Base-by-base conservation (phyloP, 768 basidiomycete genomes). In the Termitomyces sp. region DNA sequence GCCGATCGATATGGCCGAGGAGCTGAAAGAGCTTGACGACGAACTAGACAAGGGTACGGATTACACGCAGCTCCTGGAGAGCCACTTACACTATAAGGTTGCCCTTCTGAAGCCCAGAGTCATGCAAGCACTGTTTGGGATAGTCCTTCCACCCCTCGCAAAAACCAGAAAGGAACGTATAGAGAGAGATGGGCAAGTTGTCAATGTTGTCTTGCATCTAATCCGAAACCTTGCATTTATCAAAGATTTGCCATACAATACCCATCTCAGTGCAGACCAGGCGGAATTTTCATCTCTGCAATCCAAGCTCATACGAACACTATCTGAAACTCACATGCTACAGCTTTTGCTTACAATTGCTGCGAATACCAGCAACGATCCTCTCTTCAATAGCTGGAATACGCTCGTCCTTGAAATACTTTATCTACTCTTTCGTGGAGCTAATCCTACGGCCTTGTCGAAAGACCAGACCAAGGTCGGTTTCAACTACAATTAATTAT, bases 1-100 rank as follows among this genome's bases (percentile, higher is more conserved):
- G 97, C 97, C 97, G 0, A 96, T 99, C 56, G 93, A 98, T 72
- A 78, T 98, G 62, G 91, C 93, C 0, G 91, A 93, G 67, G 97
- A 98, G 72, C 78, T 99, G 63, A 91, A 89, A 66, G 97, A 98
- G 68, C 84, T 98, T 56, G 88, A 90, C 68, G 91, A 94, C 47
- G 91, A 88, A 41, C 64, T 84, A 20, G 91, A 91, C 71, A 84
- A 82, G 61, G 85, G 87, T 18, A 85, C 92, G 16, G 97, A 99
- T 70, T 98, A 95, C 72, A 93, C 93, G 0, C 86, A 88, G 60
- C 81, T 98, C 7, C 71, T 88, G 48, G 72, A 82, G 66, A 89
- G 89, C 63, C 96, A 98, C 70, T 74, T 93, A 30, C 78, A 87
- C 64, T 99, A 98, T 83, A 99, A 99, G 74, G 85, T 87, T 0